phyloP scores from a whole-genome alignment of 208 protist genomes.

The Trypanosoma mega region DNA sequence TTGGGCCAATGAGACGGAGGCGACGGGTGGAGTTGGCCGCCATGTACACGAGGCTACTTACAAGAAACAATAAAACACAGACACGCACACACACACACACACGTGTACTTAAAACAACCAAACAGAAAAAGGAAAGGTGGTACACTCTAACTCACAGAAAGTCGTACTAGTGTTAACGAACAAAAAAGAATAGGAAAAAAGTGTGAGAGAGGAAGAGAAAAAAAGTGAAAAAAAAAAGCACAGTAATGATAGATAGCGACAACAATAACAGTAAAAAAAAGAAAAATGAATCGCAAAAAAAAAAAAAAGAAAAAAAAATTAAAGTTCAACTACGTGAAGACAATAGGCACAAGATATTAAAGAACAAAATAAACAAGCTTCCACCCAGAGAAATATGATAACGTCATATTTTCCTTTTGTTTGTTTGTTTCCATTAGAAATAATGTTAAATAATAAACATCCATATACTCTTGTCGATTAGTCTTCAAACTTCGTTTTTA shows the following conservation, averaged over 20 bases:
- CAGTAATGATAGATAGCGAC: not conserved
- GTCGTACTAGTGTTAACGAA: not conserved
- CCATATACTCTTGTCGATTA: no score
- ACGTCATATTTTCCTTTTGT: no score
- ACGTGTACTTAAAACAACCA: not conserved
- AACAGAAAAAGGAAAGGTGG: not conserved
- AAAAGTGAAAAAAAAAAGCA: conserved; percentile 10
- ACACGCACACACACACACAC: not conserved
- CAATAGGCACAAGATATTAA: not conserved
- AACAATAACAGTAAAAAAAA: not conserved
- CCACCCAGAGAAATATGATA: no score
- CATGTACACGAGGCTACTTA: conserved; percentile 12
- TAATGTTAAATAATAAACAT: no score
- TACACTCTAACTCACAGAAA: not conserved
- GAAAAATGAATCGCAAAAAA: not conserved
- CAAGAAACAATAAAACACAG: conserved; percentile 1
- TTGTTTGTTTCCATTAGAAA: no score
- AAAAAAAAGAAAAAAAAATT: not conserved
- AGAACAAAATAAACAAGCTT: no score
- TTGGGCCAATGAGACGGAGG: conserved; percentile 28
- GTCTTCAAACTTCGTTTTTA: no score
- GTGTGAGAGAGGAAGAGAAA: conserved; percentile 1
- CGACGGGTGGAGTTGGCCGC: conserved; percentile 11
- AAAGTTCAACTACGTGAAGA: not conserved
- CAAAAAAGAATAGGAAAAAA: not conserved